These are phyloP conservation scores for Croton setiger DNA, from an alignment of 441 rosid species.

Conservation along the genomic window DNA sequence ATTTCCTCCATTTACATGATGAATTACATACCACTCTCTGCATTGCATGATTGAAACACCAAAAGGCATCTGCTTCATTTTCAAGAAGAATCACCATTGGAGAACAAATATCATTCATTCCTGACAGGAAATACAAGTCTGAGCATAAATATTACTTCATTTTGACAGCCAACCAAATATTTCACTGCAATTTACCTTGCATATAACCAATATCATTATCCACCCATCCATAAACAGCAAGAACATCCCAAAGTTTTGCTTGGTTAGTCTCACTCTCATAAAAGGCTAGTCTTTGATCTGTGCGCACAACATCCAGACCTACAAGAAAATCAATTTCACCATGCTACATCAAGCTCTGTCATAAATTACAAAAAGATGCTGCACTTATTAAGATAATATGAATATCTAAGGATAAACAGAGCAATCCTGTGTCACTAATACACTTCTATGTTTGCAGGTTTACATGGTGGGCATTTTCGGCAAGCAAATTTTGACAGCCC, in stretches of 20 bases:
- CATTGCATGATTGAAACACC: slow-evolving; percentile 98
- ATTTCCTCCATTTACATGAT: too few species aligned
- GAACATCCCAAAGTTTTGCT: slow-evolving; percentile 87
- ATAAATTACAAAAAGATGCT: neutral
- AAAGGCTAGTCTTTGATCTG: slow-evolving; percentile 74
- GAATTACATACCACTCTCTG: slow-evolving; percentile 52
- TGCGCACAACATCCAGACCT: slow-evolving; percentile 96
- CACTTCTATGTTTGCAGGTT: slow-evolving; percentile 2
- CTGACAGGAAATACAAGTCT: slow-evolving; percentile 39
- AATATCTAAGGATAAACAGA: neutral
- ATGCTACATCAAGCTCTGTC: slow-evolving; percentile 10
- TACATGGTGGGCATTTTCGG: slow-evolving; percentile 1
- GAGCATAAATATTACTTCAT: slow-evolving; percentile 7
- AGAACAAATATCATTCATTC: slow-evolving; percentile 95
- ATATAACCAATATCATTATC: slow-evolving; percentile 87
- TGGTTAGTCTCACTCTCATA: slow-evolving; percentile 64
- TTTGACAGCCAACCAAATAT: slow-evolving; percentile 17
- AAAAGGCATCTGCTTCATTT: slow-evolving; percentile 91
- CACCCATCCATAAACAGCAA: slow-evolving; percentile 78
- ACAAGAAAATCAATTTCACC: slow-evolving; percentile 24
- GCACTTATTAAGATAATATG: neutral
- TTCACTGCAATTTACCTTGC: slow-evolving; percentile 51
- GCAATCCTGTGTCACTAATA: slow-evolving; percentile 9
- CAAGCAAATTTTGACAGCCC: slow-evolving; percentile 2
- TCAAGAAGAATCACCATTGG: slow-evolving; percentile 85